Evolutionary conservation across 2,329 filamentous ascomycete genomes (phyloP), one percentile per base, ranked within the genome.

Genomic region (Fusarium buxicola): DNA sequence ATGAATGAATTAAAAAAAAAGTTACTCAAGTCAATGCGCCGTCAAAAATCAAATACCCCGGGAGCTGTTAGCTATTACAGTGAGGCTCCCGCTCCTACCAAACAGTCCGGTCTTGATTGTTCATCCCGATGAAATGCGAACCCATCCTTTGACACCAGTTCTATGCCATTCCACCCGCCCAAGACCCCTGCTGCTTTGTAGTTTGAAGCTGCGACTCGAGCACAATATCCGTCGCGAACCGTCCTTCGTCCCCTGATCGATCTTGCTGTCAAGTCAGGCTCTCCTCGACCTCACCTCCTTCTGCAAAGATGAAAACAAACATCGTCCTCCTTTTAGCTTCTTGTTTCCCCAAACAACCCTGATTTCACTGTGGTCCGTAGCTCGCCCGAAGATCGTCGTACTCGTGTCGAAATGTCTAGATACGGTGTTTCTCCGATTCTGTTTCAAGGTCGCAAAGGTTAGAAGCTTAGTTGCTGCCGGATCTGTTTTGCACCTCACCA

Each of bases 401-500:
- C 32, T 62, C 34, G 47, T 39, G 12, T 55, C 48, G 48, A 38
- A 32, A 58, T 43, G 34, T 50, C 69, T 75, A 80, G 63, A 79
- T 74, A 47, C 78, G 77, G 66, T 80, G 78, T 72, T 80, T 80
- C 70, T 80, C 78, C 59, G 78, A 80, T 75, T 80, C 78, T 80
- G 61, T 65, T 62, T 45, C 35, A 61, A 56, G 24, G 41, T 49
- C 47, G 55, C 27, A 60, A 56, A 24, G 38, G 69, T 75, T 71
- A 76, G 74, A 71, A 59, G 43, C 27, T 66, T 65, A 65, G 45
- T 68, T 61, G 53, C 52, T 60, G 58, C 44, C 40, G 40, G 53
- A 51, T 68, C 40, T 68, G 63, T 70, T 69, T 49, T 69, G 76
- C 69, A 73, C 74, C 83, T 81, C 77, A 97, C 95, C 95, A 76